Conservation (phyloP, 768 basidiomycete species). For the Termitomyces bulborhizus region DNA sequence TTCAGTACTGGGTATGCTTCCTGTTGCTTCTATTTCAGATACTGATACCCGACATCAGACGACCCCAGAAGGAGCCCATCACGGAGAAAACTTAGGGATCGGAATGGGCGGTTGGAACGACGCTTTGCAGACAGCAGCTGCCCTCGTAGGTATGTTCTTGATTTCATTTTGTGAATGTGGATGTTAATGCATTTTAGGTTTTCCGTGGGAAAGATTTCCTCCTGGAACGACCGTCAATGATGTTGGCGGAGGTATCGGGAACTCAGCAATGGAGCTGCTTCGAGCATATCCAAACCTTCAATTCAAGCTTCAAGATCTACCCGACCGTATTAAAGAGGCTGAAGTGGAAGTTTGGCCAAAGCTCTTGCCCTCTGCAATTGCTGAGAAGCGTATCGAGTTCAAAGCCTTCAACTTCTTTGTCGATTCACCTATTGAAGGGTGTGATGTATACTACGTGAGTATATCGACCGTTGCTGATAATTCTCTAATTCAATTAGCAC, state of each 20-base stretch:
- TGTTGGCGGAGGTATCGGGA: slow-evolving; percentile 33
- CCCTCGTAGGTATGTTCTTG: slow-evolving; percentile 16
- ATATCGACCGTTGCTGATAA: not conserved
- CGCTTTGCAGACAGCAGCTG: slow-evolving; percentile 12
- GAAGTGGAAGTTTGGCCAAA: slow-evolving; percentile 25
- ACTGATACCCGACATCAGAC: not conserved
- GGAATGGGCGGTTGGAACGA: slow-evolving; percentile 27
- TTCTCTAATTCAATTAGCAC: not conserved
- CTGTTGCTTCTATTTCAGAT: not conserved
- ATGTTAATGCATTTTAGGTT: slow-evolving; percentile 17
- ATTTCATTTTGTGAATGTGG: not conserved
- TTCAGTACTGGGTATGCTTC: slow-evolving; percentile 5
- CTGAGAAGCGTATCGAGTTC: slow-evolving; percentile 29
- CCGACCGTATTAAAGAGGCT: slow-evolving; percentile 24
- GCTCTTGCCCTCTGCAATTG: slow-evolving; percentile 27
- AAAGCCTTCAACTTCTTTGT: slow-evolving; percentile 32
- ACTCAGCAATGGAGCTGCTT: slow-evolving; percentile 24
- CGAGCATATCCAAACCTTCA: slow-evolving; percentile 27
- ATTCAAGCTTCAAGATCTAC: slow-evolving; percentile 32
- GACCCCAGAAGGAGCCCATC: slow-evolving; percentile 10
- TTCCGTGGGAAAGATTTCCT: slow-evolving; percentile 27
- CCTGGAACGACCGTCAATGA: slow-evolving; percentile 28
- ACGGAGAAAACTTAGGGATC: slow-evolving; percentile 20
- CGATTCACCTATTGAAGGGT: slow-evolving; percentile 27
- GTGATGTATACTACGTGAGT: slow-evolving; percentile 35